Base-by-base conservation (phyloP, 352 stramenopile genomes). In the Globisporangium iwayamae region DNA sequence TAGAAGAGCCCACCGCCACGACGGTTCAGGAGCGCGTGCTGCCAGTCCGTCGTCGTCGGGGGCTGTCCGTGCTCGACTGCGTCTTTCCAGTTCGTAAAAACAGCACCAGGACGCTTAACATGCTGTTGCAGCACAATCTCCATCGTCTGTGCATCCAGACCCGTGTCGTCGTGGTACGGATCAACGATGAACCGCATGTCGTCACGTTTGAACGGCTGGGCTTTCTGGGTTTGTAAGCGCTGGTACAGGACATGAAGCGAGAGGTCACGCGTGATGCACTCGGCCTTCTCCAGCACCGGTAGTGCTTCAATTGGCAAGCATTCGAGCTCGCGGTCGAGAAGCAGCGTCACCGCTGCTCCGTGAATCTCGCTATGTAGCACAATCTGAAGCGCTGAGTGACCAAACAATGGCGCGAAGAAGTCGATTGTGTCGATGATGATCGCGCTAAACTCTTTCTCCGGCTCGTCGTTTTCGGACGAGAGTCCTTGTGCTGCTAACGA, bases 171-270 rank as follows among this genome's bases (percentile, higher is more conserved):
- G 7, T 72, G 66, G 45, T 79, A 58, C 2, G 85, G 82, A 62
- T 94, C 85, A 0, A 86, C 78, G 18, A 92, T 79, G 38, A 76
- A 73, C 14, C 78, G 74, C 43, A 94, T 75, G 57, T 93, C 83
- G 30, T 82, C 80, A 30, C 77, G 73, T 50, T 74, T 73, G 58
- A 89, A 59, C 4, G 76, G 73, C 48, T 84, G 73, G n/a, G 72
- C 70, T 63, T 87, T 90, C 38, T 83, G 63, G 16, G 72, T 66
- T 28, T 73, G 60, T 8, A 89, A 53, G 0, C 85, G 70, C 25
- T 88, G 78, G 39, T 83, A 68, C 4, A 91, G 62, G 45, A 91
- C 74, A 47, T 94, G 83, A 56, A 93, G 74, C 3, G 83, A 91
- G 50, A 92, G 81, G 16, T 94, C 85, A 1, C 83, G 77, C 3